A percentile compares a stretch with the other conserved stretches of the same genome.
Evolutionary conservation across 2,329 filamentous ascomycete genomes (phyloP).

Genomic region (Aspergillus quadrilineatus): DNA sequence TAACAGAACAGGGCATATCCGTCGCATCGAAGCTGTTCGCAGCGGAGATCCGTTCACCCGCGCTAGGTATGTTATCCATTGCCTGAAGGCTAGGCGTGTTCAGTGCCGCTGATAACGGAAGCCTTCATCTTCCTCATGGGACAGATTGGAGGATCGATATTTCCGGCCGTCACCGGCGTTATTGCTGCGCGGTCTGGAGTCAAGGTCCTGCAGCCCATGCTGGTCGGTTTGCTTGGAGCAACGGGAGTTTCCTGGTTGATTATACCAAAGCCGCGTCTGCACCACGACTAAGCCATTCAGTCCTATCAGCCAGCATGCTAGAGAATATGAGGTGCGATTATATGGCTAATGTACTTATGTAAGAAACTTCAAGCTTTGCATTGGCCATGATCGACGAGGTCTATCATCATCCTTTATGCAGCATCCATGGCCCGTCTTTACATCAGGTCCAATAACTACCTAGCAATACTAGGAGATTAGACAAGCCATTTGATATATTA

Average conservation of each 20-base stretch:
- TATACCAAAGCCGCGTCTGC: slow-evolving; percentile 25
- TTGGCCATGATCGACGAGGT: too few species aligned
- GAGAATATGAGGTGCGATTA: not conserved
- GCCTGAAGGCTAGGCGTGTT: too few species aligned
- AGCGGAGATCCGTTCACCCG: slow-evolving; percentile 48
- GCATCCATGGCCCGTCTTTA: too few species aligned
- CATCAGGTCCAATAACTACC: too few species aligned
- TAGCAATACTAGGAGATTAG: too few species aligned
- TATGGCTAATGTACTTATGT: too few species aligned
- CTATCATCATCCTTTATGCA: too few species aligned
- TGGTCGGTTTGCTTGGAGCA: slow-evolving; percentile 49
- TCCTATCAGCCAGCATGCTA: too few species aligned
- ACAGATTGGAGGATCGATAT: slow-evolving; percentile 56
- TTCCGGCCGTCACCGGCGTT: slow-evolving; percentile 57
- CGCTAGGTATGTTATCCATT: slow-evolving; percentile 37
- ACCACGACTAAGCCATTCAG: slow-evolving; percentile 18
- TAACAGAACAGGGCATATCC: slow-evolving; percentile 41
- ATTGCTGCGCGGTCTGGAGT: slow-evolving; percentile 50
- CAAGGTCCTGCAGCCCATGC: slow-evolving; percentile 52
- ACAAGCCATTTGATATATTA: too few species aligned
- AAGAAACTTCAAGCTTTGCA: too few species aligned
- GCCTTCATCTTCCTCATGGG: slow-evolving; percentile 58
- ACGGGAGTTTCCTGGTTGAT: slow-evolving; percentile 52
- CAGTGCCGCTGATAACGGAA: not conserved
- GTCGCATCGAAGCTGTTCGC: slow-evolving; percentile 55